phyloP scores from a whole-genome alignment of 805 yeast species.

The Metschnikowia baotianmanensis region DNA sequence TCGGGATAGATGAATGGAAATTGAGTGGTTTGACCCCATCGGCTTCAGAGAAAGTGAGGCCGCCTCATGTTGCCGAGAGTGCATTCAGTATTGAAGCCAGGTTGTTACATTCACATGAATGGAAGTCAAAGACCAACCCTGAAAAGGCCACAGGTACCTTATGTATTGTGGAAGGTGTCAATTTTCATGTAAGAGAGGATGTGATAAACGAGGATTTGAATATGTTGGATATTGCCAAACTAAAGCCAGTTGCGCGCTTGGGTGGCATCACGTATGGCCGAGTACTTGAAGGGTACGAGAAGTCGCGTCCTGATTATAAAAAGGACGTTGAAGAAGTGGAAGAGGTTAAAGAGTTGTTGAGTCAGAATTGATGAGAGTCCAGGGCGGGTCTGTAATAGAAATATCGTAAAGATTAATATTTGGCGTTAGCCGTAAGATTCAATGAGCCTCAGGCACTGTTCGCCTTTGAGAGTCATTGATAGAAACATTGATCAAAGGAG shows the following conservation, averaged over 20 bases:
- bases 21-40: slow-evolving; percentile 51
- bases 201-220: slow-evolving; percentile 40
- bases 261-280: slow-evolving; percentile 49
- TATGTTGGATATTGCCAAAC: slow-evolving; percentile 43
- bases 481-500: no score
- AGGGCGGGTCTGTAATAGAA: not conserved
- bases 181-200: slow-evolving; percentile 58
- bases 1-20: slow-evolving; percentile 53
- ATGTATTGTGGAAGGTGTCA: slow-evolving; percentile 52
- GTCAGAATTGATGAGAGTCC: not conserved
- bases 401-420: not conserved
- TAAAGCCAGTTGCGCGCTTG: slow-evolving; percentile 54
- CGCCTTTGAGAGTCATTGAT: no score
- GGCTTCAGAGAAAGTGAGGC: slow-evolving; percentile 44
- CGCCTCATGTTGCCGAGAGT: slow-evolving; percentile 60
- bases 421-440: no score
- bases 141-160: slow-evolving; percentile 35
- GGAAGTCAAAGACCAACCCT: slow-evolving; percentile 41
- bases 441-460: no score
- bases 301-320: slow-evolving; percentile 42
- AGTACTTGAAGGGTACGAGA: slow-evolving; percentile 43
- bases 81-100: slow-evolving; percentile 60
- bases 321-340: slow-evolving; percentile 9
- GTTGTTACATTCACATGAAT: slow-evolving; percentile 42
- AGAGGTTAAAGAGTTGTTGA: slow-evolving; percentile 5